Evolutionary conservation across 2,329 filamentous ascomycete species (phyloP), one percentile per base, ranked within the genome.

Genomic region (Talaromyces sp.): DNA sequence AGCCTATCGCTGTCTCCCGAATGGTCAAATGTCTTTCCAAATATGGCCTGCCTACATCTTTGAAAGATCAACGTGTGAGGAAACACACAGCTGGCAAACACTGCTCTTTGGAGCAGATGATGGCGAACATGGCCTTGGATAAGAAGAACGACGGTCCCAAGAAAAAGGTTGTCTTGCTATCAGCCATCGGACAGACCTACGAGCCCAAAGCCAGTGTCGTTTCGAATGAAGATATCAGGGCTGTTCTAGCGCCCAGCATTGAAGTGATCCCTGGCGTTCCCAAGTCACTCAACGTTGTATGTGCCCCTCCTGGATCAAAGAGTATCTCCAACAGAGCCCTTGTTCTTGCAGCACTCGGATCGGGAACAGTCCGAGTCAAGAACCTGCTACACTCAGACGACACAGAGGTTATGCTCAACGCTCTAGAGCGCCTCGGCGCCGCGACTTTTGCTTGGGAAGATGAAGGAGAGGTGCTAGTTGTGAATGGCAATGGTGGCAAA

Each of bases 121-220:
- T 99, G 58, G 82, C 88, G 64, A 96, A 96, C 71, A 99, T 99
- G 94, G 91, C 89, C 0, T 88, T 99, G 8, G 94, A 99, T 76
- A 99, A 99, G 82, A 99, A 99, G 80, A 99, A 99, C 64, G 89
- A 96, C 45, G 94, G 94, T 1, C 84, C 84, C 60, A 91, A 93
- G 74, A 99, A 99, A 81, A 97, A 96, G 76, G 89, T 99, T 62
- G 93, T 97, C 6, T 82, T 99, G 7, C 80, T 99, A 10, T 92
- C 91, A 0, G 89, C 89, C 11, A 96, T 99, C 69, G 94, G 94
- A 58, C 85, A 87, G 67, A 95, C 91, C 0, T 77, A 93, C 68
- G 94, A 99, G 76, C 88, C 85, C 56, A 89, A 88, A 72, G 94
- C 94, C 28, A 97, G 88, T 65, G 86, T 91, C 9, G 92, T 97